Evolutionary conservation across 768 basidiomycete species (phyloP), one percentile per base, ranked within the genome.

Genomic region (Cystofilobasidium capitatum): DNA sequence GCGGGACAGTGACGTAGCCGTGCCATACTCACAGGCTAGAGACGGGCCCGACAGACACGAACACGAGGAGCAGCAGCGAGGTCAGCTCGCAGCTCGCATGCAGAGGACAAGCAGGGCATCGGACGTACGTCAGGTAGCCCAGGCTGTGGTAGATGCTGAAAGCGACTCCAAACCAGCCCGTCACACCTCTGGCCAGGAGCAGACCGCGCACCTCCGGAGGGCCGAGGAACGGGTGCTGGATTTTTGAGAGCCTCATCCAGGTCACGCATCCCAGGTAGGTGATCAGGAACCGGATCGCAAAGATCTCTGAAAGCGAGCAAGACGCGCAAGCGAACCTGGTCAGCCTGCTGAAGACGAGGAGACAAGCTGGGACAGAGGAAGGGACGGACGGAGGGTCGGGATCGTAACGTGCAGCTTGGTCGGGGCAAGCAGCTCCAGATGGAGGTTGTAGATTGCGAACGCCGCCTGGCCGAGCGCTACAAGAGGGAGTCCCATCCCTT

Each of bases 81-180:
- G n/a, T 12, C 31, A 12, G 10, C 12, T 12, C 12, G n/a, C 22
- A 13, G n/a, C n/a, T 31, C 51, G 33, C 37, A 26, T 7, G 20
- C 3, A 26, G 31, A 31, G 37, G 17, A n/a, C n/a, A n/a, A n/a
- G n/a, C n/a, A 14, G 57, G n/a, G 57, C 2, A 26, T 2, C 57
- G 22, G 13, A 66, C 58, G 45, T 42, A 61, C 58, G 66, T 68
- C 60, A 68, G 42, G 36, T 51, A 62, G 26, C 66, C 66, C 36
- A 68, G 22, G 37, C 45, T 44, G 55, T 68, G 51, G 16, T 62
- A 68, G 22, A 68, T 60, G 2, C 39, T 24, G 13, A 51, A 59
- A 35, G 54, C 51, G 26, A 68, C 31, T 0, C 58, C 66, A 13
- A 62, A 44, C 60, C 62, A 68, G 60, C 66, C 66, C 0, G 49